Base-by-base conservation (phyloP, 2,329 filamentous ascomycete species). In the Emmonsiellopsis sp. region DNA sequence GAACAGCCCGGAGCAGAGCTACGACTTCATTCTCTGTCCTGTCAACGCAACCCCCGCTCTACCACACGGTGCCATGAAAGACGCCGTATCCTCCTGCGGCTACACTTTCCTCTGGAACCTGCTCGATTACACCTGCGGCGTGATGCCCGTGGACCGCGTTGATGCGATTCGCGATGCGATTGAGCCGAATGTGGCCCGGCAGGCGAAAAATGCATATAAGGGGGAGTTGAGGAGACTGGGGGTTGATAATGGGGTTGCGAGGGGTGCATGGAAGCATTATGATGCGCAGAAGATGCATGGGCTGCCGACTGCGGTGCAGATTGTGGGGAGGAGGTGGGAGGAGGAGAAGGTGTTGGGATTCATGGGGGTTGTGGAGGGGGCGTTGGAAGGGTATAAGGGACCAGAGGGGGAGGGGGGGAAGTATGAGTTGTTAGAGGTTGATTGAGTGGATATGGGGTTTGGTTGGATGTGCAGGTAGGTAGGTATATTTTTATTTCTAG, bases 21-120 rank as follows among this genome's bases (percentile, higher is more conserved):
- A 92, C 60, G 91, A 96, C 69, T 84, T 91, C 58, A 78, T 96
- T 59, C 71, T 96, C 36, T 83, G 86, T 8, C 86, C 87, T n/a
- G 89, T 85, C 0, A 95, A 96, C 67, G 89, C 91, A 0, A 95
- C 89, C 0, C 90, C 91, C 1, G 91, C 91, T 0, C 81, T 95
- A 3, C 90, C 90, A 0, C 90, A 95, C 65, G 82, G 84, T 46
- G 90, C 83, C 0, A 96, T 95, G 89, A 81, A 82, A 60, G 84
- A 92, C 61, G 88, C 88, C 2, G 83, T 93, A 44, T 87, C 86
- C 57, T 88, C 85, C 60, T 96, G 91, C 63, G 90, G 89, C 1
- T 96, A 97, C 65, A 96, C 91, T 0, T 95, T 96, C 66, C 71
- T 95, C 53, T 97, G 93, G 74, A 96, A 96, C 62, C 60, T 96